Evolutionary conservation across 2,329 filamentous ascomycete species (phyloP).

Genomic region (Alternaria tenuissima): DNA sequence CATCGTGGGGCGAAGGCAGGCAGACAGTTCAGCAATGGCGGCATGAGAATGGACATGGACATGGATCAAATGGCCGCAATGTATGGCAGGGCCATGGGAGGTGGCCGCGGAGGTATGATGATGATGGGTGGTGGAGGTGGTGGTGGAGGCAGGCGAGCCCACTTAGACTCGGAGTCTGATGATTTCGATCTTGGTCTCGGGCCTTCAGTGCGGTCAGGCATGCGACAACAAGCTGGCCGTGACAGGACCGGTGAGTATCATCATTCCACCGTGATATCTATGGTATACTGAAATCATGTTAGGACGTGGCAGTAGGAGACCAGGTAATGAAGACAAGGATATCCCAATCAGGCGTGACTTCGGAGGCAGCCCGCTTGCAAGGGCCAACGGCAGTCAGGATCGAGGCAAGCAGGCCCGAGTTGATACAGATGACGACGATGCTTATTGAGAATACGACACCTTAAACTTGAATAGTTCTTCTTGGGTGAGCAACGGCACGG

Average conservation of each 20-base stretch:
- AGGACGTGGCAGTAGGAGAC: constrained; percentile 6
- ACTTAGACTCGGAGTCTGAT: constrained; percentile 9
- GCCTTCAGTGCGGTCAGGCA: background rate
- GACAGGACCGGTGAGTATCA: constrained; percentile 7
- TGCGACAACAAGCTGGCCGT: constrained; percentile 3
- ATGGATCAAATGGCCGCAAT: constrained; percentile 4
- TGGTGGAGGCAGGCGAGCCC: constrained; percentile 7
- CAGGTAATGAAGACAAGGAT: constrained; percentile 7
- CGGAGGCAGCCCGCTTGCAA: constrained; percentile 1
- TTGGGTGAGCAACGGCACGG: constrained; percentile 5
- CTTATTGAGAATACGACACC: constrained; percentile 9
- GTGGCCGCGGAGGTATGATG: constrained; percentile 9
- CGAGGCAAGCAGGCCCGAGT: constrained; percentile 21
- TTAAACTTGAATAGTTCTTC: background rate
- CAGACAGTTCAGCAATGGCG: background rate
- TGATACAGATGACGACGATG: constrained; percentile 29
- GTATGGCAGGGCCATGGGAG: constrained; percentile 4
- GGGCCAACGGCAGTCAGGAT: constrained; percentile 1
- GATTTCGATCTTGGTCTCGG: constrained; percentile 7
- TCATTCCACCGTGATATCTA: background rate
- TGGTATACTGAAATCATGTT: constrained; percentile 1
- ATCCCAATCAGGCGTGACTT: constrained; percentile 5
- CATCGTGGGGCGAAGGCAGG: constrained; percentile 4
- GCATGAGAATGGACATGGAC: constrained; percentile 1
- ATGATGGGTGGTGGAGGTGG: background rate